phyloP scores from a whole-genome alignment of 1,284 basidiomycete species.

The Cutaneotrichosporon curvatum region DNA sequence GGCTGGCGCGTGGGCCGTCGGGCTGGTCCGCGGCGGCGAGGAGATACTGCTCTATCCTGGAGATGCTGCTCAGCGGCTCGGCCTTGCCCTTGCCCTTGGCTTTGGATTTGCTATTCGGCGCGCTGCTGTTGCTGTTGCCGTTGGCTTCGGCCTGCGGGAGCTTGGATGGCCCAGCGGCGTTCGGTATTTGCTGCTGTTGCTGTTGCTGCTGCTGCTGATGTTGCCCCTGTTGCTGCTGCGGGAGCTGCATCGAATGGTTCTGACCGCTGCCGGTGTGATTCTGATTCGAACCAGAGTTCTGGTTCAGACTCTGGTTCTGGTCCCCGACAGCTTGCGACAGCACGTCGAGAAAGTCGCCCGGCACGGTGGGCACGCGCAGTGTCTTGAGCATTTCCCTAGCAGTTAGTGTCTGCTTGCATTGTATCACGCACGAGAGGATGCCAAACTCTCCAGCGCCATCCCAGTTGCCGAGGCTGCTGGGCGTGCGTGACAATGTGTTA shows the following conservation, averaged over 20 bases:
- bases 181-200: slow-evolving; percentile 7
- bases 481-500: slow-evolving; percentile 2
- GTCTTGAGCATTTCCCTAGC: slow-evolving; percentile 43
- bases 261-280: neutral
- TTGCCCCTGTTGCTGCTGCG: neutral
- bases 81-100: slow-evolving; percentile 16
- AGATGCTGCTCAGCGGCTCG: slow-evolving; percentile 18
- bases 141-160: neutral
- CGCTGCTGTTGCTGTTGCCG: neutral
- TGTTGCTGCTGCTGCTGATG: neutral
- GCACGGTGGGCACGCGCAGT: slow-evolving; percentile 39
- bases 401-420: neutral
- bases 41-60: slow-evolving; percentile 56
- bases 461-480: slow-evolving; percentile 4
- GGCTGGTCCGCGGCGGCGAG: slow-evolving; percentile 94
- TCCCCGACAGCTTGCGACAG: slow-evolving; percentile 23
- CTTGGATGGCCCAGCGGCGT: no score
- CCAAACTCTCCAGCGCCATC: slow-evolving; percentile 17
- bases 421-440: slow-evolving; percentile 12
- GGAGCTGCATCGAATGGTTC: neutral
- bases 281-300: neutral
- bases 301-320: neutral
- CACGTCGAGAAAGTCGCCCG: slow-evolving; percentile 41
- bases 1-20: slow-evolving; percentile 80
- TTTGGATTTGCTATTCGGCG: slow-evolving; percentile 1